A percentile compares a stretch with the other conserved stretches of the same genome.
Conservation (phyloP, 345 rosid genomes). For the Combretum micranthum region DNA sequence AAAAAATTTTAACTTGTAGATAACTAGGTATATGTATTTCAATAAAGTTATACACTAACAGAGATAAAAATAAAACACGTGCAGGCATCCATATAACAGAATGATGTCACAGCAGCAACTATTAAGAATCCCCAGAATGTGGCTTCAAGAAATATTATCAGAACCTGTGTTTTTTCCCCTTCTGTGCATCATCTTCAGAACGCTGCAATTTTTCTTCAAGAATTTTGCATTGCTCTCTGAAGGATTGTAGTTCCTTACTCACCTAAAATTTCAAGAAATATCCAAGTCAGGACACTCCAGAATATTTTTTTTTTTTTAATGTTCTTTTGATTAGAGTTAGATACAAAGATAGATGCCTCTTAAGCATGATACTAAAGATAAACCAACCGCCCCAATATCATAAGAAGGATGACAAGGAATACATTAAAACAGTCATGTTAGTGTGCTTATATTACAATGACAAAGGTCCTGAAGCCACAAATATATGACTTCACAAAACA, state of each 20-base stretch:
- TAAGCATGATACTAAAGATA: too few species aligned
- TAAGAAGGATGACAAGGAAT: too few species aligned
- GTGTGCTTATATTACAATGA: neutral
- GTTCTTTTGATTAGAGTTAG: too few species aligned
- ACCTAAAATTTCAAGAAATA: slow-evolving; percentile 29
- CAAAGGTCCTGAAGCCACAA: neutral
- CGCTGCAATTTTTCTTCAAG: slow-evolving; percentile 37
- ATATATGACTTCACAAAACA: neutral
- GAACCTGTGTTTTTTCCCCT: slow-evolving; percentile 59
- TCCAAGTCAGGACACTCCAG: neutral
- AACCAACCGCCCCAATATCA: too few species aligned
- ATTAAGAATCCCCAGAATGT: neutral
- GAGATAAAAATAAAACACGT: too few species aligned
- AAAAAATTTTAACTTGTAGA: too few species aligned
- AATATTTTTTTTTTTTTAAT: neutral
- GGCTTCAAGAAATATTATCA: neutral
- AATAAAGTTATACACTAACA: too few species aligned
- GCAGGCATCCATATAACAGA: neutral
- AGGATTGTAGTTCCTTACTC: slow-evolving; percentile 46
- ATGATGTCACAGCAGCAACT: neutral
- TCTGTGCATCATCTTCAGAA: slow-evolving; percentile 34
- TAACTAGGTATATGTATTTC: too few species aligned
- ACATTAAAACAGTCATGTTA: too few species aligned
- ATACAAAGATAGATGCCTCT: too few species aligned
- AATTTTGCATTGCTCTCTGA: slow-evolving; percentile 41